Conservation (phyloP, 2,329 filamentous ascomycete genomes). For the Aspergillus sp. region DNA sequence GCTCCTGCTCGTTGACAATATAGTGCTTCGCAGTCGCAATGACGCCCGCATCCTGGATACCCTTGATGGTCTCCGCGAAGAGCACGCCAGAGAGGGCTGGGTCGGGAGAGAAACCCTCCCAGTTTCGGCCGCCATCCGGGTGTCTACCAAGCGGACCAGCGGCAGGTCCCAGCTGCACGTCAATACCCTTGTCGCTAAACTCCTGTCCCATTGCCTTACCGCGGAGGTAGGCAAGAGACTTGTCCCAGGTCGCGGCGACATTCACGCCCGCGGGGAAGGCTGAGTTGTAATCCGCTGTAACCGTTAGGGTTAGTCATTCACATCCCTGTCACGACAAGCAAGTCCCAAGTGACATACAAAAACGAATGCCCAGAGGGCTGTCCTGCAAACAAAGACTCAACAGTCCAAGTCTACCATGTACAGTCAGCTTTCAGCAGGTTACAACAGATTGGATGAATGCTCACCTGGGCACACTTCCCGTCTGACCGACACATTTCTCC, state of each 20-base stretch:
- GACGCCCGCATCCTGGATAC: conserved; percentile 78
- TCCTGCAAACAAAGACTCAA: conserved; percentile 83
- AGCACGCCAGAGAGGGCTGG: conserved; percentile 72
- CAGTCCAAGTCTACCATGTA: conserved; percentile 50
- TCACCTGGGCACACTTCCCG: conserved; percentile 47
- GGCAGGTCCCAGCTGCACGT: conserved; percentile 74
- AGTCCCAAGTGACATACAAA: conserved; percentile 44
- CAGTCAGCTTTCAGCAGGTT: background rate
- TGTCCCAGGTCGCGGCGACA: conserved; percentile 80
- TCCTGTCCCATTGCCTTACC: conserved; percentile 74
- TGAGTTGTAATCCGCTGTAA: conserved; percentile 69
- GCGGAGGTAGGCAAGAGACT: conserved; percentile 65
- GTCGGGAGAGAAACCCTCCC: conserved; percentile 68
- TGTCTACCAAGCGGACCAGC: conserved; percentile 70
- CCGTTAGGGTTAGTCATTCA: background rate
- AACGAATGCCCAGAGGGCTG: conserved; percentile 75
- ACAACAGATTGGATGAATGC: conserved; percentile 9
- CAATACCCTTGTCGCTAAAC: conserved; percentile 71
- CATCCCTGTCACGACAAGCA: background rate
- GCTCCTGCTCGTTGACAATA: conserved; percentile 72
- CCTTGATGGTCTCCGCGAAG: conserved; percentile 70
- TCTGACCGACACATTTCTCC: conserved; percentile 76
- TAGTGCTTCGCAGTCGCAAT: conserved; percentile 82
- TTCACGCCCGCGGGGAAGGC: conserved; percentile 79
- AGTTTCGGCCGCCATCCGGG: conserved; percentile 68